Conservation (phyloP, 2,329 filamentous ascomycete species). For the Pseudocercospora fijiensis region DNA sequence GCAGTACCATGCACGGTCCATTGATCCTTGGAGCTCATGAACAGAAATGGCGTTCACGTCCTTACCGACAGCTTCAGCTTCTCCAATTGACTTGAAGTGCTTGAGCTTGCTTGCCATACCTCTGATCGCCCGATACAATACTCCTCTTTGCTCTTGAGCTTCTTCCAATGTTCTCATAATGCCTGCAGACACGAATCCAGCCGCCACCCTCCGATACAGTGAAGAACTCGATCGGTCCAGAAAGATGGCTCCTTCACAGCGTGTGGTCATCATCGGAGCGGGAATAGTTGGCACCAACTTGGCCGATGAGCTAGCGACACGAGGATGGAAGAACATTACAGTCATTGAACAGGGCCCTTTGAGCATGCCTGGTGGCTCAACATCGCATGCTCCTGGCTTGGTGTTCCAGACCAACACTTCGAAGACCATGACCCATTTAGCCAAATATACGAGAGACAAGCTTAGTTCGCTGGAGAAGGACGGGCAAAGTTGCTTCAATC, state of each 20-base stretch:
- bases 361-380: conserved; percentile 63
- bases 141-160: not conserved
- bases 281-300: conserved; percentile 65
- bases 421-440: conserved; percentile 59
- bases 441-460: conserved; percentile 63
- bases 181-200: not conserved
- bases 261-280: conserved; percentile 61
- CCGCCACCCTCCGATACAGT: not conserved
- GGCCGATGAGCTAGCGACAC: conserved; percentile 61
- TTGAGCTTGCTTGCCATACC: not conserved
- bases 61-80: not conserved
- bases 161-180: not conserved
- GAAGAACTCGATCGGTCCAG: not conserved
- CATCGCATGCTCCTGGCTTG: conserved; percentile 63
- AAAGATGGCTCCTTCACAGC: conserved; percentile 37
- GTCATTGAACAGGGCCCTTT: conserved; percentile 65
- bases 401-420: conserved; percentile 63
- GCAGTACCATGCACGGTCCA: not conserved
- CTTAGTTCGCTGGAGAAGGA: conserved; percentile 54
- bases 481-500: conserved; percentile 58
- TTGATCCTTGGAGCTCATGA: not conserved
- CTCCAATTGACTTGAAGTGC: not conserved
- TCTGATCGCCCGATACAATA: not conserved
- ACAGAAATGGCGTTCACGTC: conserved; percentile 5
- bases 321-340: conserved; percentile 64